Base-by-base conservation (phyloP, 2,329 filamentous ascomycete species). In the Stylonectria norvegica region DNA sequence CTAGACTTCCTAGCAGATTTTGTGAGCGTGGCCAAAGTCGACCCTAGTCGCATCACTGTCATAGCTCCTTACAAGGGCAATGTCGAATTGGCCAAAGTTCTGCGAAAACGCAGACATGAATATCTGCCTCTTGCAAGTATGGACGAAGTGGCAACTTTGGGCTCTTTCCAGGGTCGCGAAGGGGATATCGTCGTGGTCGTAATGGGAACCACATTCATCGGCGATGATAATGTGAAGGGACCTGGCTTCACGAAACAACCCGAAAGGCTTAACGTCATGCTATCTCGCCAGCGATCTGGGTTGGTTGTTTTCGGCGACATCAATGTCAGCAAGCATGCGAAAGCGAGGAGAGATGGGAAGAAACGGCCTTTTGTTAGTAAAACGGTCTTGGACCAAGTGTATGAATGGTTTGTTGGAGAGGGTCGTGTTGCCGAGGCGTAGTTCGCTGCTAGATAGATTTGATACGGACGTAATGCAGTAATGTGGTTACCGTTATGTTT, bases 141-240 rank as follows among this genome's bases (percentile, higher is more conserved):
- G 41, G 42, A 9, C 5, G 20, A 38, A 0, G 43, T 50, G 2
- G 28, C 36, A 2, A 54, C 48, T 0, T 34, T 57, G 5, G 47
- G 57, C 22, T 43, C 36, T 3, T 57, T 44, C 38, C 56, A 60
- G 23, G 56, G 57, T 8, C 45, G 44, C 11, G 55, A 60, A 20
- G 37, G 34, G 5, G 53, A 58, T 11, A 35, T 59, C 8, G 37
- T 40, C 2, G 25, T 57, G 4, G 42, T 49, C 5, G 33, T 60
- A 12, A 50, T 56, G 43, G 46, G 48, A 11, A 56, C 45, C 1
- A 16, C 37, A 1, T 20, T 34, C 12, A 34, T 35, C 0, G 2
- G 27, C 2, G 16, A 15, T 8, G n/a, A n/a, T n/a, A n/a, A n/a
- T n/a, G 12, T 12, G 22, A 25, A 25, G 22, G 49, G 56, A 1